Conservation (phyloP, 768 basidiomycete species). For the Coprinopsis sp. region DNA sequence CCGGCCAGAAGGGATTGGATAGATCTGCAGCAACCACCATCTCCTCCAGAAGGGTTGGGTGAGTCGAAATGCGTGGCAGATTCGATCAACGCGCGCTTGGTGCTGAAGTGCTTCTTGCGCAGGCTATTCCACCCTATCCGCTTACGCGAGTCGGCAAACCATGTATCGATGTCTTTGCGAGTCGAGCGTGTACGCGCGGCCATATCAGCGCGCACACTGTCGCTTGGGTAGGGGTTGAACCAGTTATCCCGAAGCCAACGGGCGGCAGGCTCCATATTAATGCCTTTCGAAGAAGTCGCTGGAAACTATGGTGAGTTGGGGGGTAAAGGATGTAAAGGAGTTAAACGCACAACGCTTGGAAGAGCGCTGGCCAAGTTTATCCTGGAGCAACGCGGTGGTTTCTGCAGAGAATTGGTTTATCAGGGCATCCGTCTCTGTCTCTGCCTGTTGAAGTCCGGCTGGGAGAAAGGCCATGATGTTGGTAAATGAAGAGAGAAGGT, state of each 20-base stretch:
- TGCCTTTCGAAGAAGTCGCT: too few relatives aligned
- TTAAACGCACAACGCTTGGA: not conserved
- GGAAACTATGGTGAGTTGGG: too few relatives aligned
- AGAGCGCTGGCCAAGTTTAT: too few relatives aligned
- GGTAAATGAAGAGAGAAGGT: not conserved
- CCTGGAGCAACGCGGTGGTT: too few relatives aligned
- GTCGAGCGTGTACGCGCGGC: not conserved
- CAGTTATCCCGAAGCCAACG: constrained; percentile 9
- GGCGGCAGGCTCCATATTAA: constrained; percentile 10
- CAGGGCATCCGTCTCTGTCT: not conserved
- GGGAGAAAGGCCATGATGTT: not conserved
- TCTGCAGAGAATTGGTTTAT: not conserved
- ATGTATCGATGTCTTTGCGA: constrained; percentile 9
- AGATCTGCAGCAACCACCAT: too few relatives aligned
- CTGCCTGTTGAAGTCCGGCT: not conserved
- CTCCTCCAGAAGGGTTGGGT: not conserved
- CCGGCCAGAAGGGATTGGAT: too few relatives aligned
- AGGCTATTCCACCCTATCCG: constrained; percentile 12
- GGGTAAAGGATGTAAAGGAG: too few relatives aligned
- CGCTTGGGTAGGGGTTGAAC: constrained; percentile 11
- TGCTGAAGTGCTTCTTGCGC: constrained; percentile 4
- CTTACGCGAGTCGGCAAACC: constrained; percentile 11
- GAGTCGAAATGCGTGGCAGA: not conserved
- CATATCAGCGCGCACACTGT: not conserved
- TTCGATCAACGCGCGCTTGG: constrained; percentile 2